phyloP scores from a whole-genome alignment of 2,329 filamentous ascomycete genomes.

The Massarina eburnea region DNA sequence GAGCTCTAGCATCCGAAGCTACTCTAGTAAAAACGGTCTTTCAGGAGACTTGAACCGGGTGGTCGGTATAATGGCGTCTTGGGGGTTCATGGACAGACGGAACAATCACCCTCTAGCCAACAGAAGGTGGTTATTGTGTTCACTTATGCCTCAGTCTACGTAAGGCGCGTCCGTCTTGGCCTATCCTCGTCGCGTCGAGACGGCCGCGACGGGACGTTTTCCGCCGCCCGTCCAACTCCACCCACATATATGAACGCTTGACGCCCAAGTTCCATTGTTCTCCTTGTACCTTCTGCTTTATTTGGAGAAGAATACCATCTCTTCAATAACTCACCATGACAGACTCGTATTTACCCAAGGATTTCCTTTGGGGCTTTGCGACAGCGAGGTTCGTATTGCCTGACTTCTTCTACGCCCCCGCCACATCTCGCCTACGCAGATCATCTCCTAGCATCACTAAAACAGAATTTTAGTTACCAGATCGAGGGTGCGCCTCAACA shows the following conservation, averaged over 20 bases:
- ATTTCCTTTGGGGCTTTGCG: slow-evolving; percentile 46
- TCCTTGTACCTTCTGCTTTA: neutral
- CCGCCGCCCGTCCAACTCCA: slow-evolving; percentile 28
- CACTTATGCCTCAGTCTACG: slow-evolving; percentile 23
- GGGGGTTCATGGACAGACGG: slow-evolving; percentile 23
- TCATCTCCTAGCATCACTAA: slow-evolving; percentile 20
- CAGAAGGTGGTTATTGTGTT: slow-evolving; percentile 16
- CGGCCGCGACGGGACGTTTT: slow-evolving; percentile 42
- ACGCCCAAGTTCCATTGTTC: slow-evolving; percentile 4
- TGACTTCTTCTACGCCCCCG: slow-evolving; percentile 25
- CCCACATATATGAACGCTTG: slow-evolving; percentile 32
- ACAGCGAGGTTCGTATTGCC: slow-evolving; percentile 43
- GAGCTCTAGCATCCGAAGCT: slow-evolving; percentile 25
- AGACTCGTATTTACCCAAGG: slow-evolving; percentile 41
- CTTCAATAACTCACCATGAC: slow-evolving; percentile 30
- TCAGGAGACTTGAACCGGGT: slow-evolving; percentile 16
- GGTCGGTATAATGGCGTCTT: slow-evolving; percentile 19
- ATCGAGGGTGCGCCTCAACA: slow-evolving; percentile 75
- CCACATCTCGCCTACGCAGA: slow-evolving; percentile 13
- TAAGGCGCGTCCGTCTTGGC: slow-evolving; percentile 24
- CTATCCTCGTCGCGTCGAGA: slow-evolving; percentile 32
- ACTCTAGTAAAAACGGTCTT: slow-evolving; percentile 7
- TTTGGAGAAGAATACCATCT: neutral
- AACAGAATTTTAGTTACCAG: slow-evolving; percentile 67
- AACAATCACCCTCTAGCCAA: slow-evolving; percentile 21